Conservation (phyloP, 116 monocot species). For the Cymodocea nodosa region DNA sequence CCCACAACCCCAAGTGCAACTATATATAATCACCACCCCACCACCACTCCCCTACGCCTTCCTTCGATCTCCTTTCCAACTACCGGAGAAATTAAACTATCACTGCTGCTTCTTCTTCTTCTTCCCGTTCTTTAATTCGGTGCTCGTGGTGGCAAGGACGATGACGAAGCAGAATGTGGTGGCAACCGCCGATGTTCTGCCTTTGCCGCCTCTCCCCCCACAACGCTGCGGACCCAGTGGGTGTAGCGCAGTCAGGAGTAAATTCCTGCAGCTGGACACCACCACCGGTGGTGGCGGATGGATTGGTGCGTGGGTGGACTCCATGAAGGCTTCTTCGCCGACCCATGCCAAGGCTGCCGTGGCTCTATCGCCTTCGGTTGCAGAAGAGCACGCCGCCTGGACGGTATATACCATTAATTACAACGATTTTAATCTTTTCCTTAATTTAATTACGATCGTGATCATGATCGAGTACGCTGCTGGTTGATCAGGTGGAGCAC, state of each 20-base stretch:
- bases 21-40: too few relatives aligned
- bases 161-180: constrained; percentile 6
- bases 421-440: too few relatives aligned
- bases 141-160: not conserved
- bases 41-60: too few relatives aligned
- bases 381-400: constrained; percentile 24
- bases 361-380: not conserved
- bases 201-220: constrained; percentile 16
- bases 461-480: too few relatives aligned
- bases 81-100: too few relatives aligned
- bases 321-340: constrained; percentile 69
- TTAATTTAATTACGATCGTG: too few relatives aligned
- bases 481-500: constrained; percentile 24
- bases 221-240: constrained; percentile 9
- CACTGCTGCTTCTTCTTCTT: not conserved
- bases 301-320: constrained; percentile 34
- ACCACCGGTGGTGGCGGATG: constrained; percentile 5
- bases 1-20: too few relatives aligned
- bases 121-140: not conserved
- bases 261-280: constrained; percentile 15
- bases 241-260: constrained; percentile 12
- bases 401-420: constrained; percentile 12
- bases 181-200: too few relatives aligned
- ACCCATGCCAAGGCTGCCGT: constrained; percentile 36
- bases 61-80: too few relatives aligned